A percentile compares a stretch with the other conserved stretches of the same genome.
phyloP scores from a whole-genome alignment of 371 early-diverging fungal species.

The Rhizomucor pusillus region DNA sequence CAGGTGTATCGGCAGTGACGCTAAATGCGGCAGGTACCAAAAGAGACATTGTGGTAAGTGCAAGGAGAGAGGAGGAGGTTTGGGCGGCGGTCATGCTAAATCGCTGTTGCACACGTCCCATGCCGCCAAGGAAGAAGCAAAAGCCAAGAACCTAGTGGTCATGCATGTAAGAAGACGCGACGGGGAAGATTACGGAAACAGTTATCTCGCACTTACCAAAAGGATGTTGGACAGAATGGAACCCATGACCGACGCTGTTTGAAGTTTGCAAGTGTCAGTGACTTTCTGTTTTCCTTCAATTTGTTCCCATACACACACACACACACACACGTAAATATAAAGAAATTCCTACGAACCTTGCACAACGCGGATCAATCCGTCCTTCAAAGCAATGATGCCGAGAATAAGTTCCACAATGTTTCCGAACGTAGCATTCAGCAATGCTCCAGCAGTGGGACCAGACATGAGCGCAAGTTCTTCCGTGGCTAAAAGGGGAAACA shows the following conservation, averaged over 20 bases:
- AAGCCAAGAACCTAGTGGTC: slow-evolving; percentile 12
- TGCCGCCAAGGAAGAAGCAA: slow-evolving; percentile 46
- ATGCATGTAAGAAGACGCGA: slow-evolving; percentile 58
- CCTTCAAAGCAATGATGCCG: slow-evolving; percentile 79
- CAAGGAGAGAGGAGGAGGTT: slow-evolving; percentile 75
- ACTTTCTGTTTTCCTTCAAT: neutral
- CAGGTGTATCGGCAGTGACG: slow-evolving; percentile 28
- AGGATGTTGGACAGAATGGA: slow-evolving; percentile 47
- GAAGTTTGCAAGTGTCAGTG: neutral
- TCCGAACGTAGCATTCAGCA: slow-evolving; percentile 54
- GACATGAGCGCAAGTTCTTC: slow-evolving; percentile 46
- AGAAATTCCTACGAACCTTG: slow-evolving; percentile 48
- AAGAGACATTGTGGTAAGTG: slow-evolving; percentile 72
- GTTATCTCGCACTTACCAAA: slow-evolving; percentile 27
- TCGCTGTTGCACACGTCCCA: slow-evolving; percentile 41
- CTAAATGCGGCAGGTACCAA: slow-evolving; percentile 84
- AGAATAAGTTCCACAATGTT: slow-evolving; percentile 85
- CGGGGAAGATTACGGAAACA: slow-evolving; percentile 21
- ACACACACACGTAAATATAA: neutral
- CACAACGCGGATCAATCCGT: slow-evolving; percentile 79
- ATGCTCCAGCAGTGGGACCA: slow-evolving; percentile 29
- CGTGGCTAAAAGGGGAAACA: slow-evolving; percentile 27
- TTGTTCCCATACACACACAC: neutral
- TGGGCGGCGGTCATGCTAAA: slow-evolving; percentile 64
- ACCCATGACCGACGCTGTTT: slow-evolving; percentile 38